A percentile compares a stretch with the other conserved stretches of the same genome.
Evolutionary conservation across 345 rosid genomes (phyloP).

Genomic region (Populus euphratica): DNA sequence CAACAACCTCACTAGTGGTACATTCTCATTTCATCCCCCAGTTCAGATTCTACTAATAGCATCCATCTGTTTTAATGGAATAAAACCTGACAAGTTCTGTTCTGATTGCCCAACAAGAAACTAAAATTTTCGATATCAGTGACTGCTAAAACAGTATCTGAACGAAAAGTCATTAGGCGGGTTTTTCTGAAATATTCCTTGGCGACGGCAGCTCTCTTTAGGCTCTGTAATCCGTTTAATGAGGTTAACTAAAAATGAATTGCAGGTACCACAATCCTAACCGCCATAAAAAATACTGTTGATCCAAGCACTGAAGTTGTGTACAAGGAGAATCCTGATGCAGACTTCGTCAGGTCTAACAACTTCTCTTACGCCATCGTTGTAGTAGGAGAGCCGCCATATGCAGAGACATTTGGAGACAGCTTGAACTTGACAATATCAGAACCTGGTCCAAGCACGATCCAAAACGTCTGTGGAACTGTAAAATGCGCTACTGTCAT

Average conservation of each 20-base stretch:
- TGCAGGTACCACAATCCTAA: constrained; percentile 67
- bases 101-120: neutral
- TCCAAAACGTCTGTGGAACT: constrained; percentile 43
- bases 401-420: constrained; percentile 68
- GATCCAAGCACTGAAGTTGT: constrained; percentile 49
- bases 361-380: constrained; percentile 48
- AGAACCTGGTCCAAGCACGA: constrained; percentile 46
- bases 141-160: no score
- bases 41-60: neutral
- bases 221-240: neutral
- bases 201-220: no score
- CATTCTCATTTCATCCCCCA: neutral
- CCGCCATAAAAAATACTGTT: constrained; percentile 49
- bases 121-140: neutral
- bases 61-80: no score
- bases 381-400: constrained; percentile 61
- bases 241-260: neutral
- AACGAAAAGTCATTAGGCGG: no score
- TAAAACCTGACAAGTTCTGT: neutral
- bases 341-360: constrained; percentile 42
- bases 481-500: constrained; percentile 55
- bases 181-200: no score
- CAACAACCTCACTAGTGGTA: constrained; percentile 70
- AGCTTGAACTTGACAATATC: constrained; percentile 46
- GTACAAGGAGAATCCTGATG: constrained; percentile 42